phyloP scores from a whole-genome alignment of 2,329 filamentous ascomycete genomes.

The Neocatenulostroma microsporum region DNA sequence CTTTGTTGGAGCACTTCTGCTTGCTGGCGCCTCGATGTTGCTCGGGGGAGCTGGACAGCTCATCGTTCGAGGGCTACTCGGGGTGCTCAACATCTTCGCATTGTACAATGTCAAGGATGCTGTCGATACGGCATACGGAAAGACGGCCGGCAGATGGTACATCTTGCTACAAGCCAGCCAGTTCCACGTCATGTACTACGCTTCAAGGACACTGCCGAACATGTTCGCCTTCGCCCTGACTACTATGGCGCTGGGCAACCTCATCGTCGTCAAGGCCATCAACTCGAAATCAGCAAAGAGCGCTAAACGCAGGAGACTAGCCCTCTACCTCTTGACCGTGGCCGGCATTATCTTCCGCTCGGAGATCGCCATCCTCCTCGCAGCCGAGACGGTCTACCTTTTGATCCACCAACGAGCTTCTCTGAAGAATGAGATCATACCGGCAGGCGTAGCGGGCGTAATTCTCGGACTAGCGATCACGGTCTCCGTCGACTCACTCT shows the following conservation, averaged over 20 bases:
- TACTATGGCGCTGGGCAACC: conserved; percentile 53
- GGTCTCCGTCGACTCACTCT: conserved; percentile 76
- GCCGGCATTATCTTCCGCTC: conserved; percentile 81
- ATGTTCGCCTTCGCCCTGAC: conserved; percentile 89
- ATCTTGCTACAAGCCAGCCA: conserved; percentile 68
- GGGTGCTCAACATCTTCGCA: conserved; percentile 63
- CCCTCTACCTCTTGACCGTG: conserved; percentile 68
- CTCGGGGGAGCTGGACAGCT: conserved; percentile 52
- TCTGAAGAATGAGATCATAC: conserved; percentile 52
- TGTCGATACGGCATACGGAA: conserved; percentile 61
- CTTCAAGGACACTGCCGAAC: conserved; percentile 84
- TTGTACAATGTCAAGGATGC: conserved; percentile 59
- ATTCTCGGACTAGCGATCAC: conserved; percentile 61
- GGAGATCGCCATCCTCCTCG: conserved; percentile 76
- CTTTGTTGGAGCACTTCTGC: conserved; percentile 71
- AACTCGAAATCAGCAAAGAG: conserved; percentile 29
- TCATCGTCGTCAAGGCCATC: conserved; percentile 42
- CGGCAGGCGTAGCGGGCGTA: conserved; percentile 58
- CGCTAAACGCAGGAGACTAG: conserved; percentile 50
- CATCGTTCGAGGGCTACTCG: conserved; percentile 66
- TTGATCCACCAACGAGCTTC: conserved; percentile 50
- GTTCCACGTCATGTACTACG: conserved; percentile 91
- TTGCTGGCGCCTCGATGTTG: conserved; percentile 66
- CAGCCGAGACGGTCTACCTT: conserved; percentile 57
- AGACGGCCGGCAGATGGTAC: conserved; percentile 67